Evolutionary conservation across 2,329 filamentous ascomycete genomes (phyloP).

Genomic region (Apiospora sp.): DNA sequence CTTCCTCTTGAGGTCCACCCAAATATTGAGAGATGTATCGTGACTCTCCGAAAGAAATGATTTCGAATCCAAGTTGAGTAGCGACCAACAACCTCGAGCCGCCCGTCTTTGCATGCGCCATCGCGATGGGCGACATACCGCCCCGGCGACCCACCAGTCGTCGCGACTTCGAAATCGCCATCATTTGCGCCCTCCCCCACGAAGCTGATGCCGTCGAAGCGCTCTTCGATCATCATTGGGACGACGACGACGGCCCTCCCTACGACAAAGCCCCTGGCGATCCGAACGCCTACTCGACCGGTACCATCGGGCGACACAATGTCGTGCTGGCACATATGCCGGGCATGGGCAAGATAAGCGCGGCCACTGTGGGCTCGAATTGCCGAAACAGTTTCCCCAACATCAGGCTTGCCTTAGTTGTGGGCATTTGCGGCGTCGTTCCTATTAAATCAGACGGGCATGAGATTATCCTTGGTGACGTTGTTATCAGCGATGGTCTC

Average conservation of each 20-base stretch:
- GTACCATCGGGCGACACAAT: constrained; percentile 37
- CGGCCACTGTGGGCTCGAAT: constrained; percentile 31
- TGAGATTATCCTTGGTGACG: constrained; percentile 38
- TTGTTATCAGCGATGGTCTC: constrained; percentile 38
- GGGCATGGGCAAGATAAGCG: constrained; percentile 37
- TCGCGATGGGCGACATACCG: not conserved
- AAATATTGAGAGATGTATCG: too few species aligned
- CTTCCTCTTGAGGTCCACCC: too few species aligned
- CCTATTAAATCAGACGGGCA: constrained; percentile 29
- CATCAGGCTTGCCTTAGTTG: constrained; percentile 32
- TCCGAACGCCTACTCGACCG: constrained; percentile 38
- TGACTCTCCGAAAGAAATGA: too few species aligned
- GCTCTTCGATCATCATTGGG: constrained; percentile 38
- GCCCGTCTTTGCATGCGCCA: not conserved
- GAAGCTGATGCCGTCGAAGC: constrained; percentile 37
- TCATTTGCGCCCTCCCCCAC: constrained; percentile 41
- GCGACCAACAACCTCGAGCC: too few species aligned
- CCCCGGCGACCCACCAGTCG: constrained; percentile 27
- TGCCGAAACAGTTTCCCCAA: constrained; percentile 31
- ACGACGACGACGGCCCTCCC: constrained; percentile 30
- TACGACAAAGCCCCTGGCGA: constrained; percentile 38
- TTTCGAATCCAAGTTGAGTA: too few species aligned
- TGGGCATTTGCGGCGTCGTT: constrained; percentile 35
- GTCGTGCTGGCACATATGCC: constrained; percentile 42
- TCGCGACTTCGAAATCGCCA: constrained; percentile 39